Evolutionary conservation across 129 eudicot species (phyloP), one percentile per base, ranked within the genome.

Genomic region (Escallonia herrerae): DNA sequence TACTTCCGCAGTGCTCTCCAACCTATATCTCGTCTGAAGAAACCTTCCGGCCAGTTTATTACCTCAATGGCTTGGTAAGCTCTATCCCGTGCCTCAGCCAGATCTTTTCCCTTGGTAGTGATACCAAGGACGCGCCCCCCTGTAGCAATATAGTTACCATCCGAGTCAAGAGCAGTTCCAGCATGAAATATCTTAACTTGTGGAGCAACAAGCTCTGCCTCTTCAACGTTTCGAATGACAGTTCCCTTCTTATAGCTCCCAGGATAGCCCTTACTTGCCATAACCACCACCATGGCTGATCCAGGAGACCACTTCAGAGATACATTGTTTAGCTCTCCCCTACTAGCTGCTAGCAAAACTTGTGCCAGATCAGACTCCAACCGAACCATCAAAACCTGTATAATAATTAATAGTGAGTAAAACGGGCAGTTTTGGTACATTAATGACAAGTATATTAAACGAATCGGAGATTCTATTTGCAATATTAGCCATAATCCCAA

Each of bases 211-310:
- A 58, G 60, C 58, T 91, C 97, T 13, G 95, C 94, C 62, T 84
- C 95, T 38, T 91, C 94, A 0, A 91, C 66, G 58, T 91, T 91
- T 45, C 58, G 68, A 61, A 91, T 91, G 43, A 82, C 68, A 61
- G 77, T 82, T 37, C 97, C 97, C 70, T 84, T 91, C 14, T 58
- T 22, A 40, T 87, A 91, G 83, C 67, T 82, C 65, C 94, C 95
- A 37, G 97, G 97, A 79, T 91, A 91, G 60, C 97, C 97, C 2
- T 91, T 81, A 67, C 97, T 91, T 4, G 97, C 97, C 97, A 91
- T 87, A n/a, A 91, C 97, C 58, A 91, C 97, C 22, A 91, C 94
- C 95, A 87, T 87, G 61, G 97, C 95, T 49, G 95, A 87, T 13
- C 95, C 97, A 6, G 86, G 81, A 38, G 97, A 82, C 97, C 97